Evolutionary conservation across 169 alveolate genomes (phyloP).

Genomic region (Eimeria brunetti): DNA sequence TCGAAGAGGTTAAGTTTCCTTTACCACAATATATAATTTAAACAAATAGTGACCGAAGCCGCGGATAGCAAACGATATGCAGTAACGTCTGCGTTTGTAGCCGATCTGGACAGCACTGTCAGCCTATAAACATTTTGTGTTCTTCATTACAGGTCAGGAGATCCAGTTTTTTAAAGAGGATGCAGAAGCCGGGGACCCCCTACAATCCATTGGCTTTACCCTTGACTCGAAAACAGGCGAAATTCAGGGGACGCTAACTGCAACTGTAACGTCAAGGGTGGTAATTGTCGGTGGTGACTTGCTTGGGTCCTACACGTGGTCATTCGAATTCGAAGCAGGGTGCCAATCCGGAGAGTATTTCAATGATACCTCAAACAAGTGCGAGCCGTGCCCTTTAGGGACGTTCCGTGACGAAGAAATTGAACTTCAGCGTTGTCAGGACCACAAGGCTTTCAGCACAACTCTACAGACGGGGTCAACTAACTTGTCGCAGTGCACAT

Average conservation of each 20-base stretch:
- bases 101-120: neutral
- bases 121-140: neutral
- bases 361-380: constrained; percentile 26
- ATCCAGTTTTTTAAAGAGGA: constrained; percentile 77
- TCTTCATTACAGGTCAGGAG: constrained; percentile 33
- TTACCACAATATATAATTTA: too few relatives aligned
- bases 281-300: constrained; percentile 72
- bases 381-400: constrained; percentile 79
- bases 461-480: constrained; percentile 78
- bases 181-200: constrained; percentile 58
- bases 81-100: neutral
- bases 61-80: neutral
- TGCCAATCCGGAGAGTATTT: constrained; percentile 78
- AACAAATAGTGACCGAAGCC: too few relatives aligned
- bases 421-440: constrained; percentile 65
- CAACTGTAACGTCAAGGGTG: constrained; percentile 65
- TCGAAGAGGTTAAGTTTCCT: neutral
- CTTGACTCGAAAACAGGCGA: constrained; percentile 75
- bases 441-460: constrained; percentile 70
- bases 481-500: constrained; percentile 70
- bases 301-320: constrained; percentile 74
- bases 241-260: constrained; percentile 65
- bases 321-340: constrained; percentile 71
- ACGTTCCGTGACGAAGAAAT: constrained; percentile 79
- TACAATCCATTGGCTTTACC: constrained; percentile 49